Conservation (phyloP, 1,284 basidiomycete genomes). For the Ceratobasidium sp. region DNA sequence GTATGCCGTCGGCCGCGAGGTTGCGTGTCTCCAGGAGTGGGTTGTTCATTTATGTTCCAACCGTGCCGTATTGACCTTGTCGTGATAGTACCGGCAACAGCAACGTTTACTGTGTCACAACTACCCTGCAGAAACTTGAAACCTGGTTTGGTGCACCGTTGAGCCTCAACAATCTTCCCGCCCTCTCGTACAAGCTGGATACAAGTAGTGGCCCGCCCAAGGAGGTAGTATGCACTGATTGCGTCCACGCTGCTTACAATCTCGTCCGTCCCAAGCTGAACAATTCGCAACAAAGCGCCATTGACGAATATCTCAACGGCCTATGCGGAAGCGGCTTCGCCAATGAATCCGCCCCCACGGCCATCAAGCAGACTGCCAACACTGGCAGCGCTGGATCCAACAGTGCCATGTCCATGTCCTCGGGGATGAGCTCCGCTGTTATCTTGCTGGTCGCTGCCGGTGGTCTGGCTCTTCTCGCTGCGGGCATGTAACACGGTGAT, state of each 20-base stretch:
- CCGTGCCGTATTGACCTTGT: too few species aligned
- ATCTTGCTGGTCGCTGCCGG: not conserved
- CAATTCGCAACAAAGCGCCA: not conserved
- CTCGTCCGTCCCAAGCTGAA: not conserved
- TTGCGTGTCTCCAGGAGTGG: slow-evolving; percentile 1
- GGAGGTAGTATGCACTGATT: slow-evolving; percentile 6
- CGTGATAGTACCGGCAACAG: not conserved
- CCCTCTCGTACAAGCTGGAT: too few species aligned
- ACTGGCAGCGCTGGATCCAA: not conserved
- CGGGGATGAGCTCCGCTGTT: not conserved
- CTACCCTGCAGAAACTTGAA: not conserved
- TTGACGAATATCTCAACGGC: not conserved
- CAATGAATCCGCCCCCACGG: not conserved
- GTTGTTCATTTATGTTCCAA: too few species aligned
- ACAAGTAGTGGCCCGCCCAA: not conserved
- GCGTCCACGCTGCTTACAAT: slow-evolving; percentile 8
- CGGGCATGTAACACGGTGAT: too few species aligned
- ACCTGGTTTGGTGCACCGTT: not conserved
- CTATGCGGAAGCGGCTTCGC: slow-evolving; percentile 9
- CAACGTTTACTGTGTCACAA: slow-evolving; percentile 2
- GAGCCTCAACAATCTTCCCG: slow-evolving; percentile 4
- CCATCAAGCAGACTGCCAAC: slow-evolving; percentile 5
- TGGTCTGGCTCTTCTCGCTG: not conserved
- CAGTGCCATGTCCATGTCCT: not conserved
- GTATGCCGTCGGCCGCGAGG: not conserved